These are phyloP conservation scores for Carex scoparia DNA, from an alignment of 176 grass and related monocot species.

Conservation along the genomic window DNA sequence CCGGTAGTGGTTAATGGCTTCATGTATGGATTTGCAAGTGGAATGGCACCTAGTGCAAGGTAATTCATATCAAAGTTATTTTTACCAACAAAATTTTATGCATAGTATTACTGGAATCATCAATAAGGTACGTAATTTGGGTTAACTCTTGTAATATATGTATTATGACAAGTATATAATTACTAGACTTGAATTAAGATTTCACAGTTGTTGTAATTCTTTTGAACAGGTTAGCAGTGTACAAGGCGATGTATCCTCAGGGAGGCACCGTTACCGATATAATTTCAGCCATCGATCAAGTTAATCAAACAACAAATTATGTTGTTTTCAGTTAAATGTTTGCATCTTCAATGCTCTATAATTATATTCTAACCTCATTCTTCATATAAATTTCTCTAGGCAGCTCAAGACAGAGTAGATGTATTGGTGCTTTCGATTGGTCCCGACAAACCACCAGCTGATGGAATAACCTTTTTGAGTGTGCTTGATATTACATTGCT, in stretches of 20 bases:
- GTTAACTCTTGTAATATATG: neutral
- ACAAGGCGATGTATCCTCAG: constrained; percentile 52
- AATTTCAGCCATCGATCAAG: constrained; percentile 62
- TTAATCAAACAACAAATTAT: constrained; percentile 12
- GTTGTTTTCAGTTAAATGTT: neutral
- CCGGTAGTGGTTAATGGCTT: constrained; percentile 36
- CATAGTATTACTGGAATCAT: neutral
- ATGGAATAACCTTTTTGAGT: constrained; percentile 44
- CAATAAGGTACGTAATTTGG: neutral
- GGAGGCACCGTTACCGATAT: constrained; percentile 52
- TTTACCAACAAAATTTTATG: neutral
- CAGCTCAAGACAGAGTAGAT: constrained; percentile 51
- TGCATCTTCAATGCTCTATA: neutral
- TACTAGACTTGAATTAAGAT: neutral
- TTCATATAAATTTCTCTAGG: constrained; percentile 27
- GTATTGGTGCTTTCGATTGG: constrained; percentile 50
- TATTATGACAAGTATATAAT: neutral
- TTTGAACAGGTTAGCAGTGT: constrained; percentile 46
- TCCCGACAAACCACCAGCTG: constrained; percentile 32
- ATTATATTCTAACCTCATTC: neutral
- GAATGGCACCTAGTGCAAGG: constrained; percentile 64
- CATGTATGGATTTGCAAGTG: constrained; percentile 57
- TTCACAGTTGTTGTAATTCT: neutral
- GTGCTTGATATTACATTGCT: constrained; percentile 50
- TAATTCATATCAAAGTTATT: neutral